Base-by-base conservation (phyloP, 2,329 filamentous ascomycete species). In the Colletotrichum sp. region DNA sequence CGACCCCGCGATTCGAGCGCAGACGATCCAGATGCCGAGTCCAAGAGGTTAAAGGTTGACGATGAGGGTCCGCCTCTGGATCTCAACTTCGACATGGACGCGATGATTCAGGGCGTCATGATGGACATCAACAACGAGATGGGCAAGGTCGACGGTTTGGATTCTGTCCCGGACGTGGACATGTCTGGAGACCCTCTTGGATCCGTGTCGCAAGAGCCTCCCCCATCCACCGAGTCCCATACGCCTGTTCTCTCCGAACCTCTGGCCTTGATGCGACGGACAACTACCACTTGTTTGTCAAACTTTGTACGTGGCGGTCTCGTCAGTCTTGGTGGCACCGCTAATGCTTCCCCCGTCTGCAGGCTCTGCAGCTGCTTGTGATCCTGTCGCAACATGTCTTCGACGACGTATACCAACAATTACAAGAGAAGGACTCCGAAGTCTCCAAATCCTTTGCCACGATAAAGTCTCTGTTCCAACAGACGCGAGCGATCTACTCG, bases 361-460 rank as follows among this genome's bases (percentile, higher is more conserved):
- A 86, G 85, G 83, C 84, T 52, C 79, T 86, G 36, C 85, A 85
- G n/a, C 78, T 85, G 32, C 81, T 87, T 62, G 81, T 86, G 60
- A 79, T 86, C 12, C 77, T 87, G 62, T 83, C 84, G 34, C 84
- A 86, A 67, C 79, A 82, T 62, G 82, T 84, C 3, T 82, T 85
- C 72, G 82, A 86, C 63, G 84, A 85, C 44, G 81, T 82, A 21
- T 80, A 84, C 30, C 82, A 81, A 39, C 80, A 81, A 24, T 79
- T 86, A 12, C 81, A 81, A 67, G 82, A 85, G 16, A 73, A 73
- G 52, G 80, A 83, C 8, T 84, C 85, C 21, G 82, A 83, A 30
- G 81, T 85, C 32, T 79, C 79, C n/a, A 80, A 79, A 39, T 80
- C 81, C 0, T 87, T 84, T 64, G 79, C 77, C 21, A 79, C 81